Evolutionary conservation across 768 basidiomycete species (phyloP).

Genomic region (Agaricus subrufescens): DNA sequence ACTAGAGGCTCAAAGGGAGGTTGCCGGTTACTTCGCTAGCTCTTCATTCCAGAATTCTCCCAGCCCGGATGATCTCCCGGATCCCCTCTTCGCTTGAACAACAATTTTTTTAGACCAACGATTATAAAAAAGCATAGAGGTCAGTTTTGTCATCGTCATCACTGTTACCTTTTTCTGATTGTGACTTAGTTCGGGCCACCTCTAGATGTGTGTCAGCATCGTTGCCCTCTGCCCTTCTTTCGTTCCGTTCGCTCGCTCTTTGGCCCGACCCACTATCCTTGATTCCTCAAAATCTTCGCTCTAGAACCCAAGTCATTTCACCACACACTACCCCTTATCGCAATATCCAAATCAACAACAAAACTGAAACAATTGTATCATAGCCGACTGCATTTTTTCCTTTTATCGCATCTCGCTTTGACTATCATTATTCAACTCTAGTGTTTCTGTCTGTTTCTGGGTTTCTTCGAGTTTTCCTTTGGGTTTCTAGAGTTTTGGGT

Average conservation of each 20-base stretch:
- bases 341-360: slow-evolving; percentile 8
- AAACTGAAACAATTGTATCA: slow-evolving; percentile 11
- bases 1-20: slow-evolving; percentile 28
- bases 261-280: slow-evolving; percentile 3
- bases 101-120: slow-evolving; percentile 14
- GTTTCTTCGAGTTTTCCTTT: neutral
- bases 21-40: slow-evolving; percentile 64
- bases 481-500: slow-evolving; percentile 9
- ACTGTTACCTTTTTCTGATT: neutral
- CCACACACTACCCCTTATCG: slow-evolving; percentile 4
- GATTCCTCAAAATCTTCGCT: neutral
- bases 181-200: neutral
- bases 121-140: slow-evolving; percentile 26
- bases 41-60: slow-evolving; percentile 85
- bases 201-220: slow-evolving; percentile 8
- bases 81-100: slow-evolving; percentile 51
- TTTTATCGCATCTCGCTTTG: slow-evolving; percentile 3
- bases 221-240: slow-evolving; percentile 9
- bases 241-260: neutral
- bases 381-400: slow-evolving; percentile 9
- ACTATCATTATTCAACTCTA: slow-evolving; percentile 11
- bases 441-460: slow-evolving; percentile 8
- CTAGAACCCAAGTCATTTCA: slow-evolving; percentile 4
- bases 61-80: slow-evolving; percentile 75
- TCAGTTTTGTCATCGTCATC: slow-evolving; percentile 4